phyloP scores from a whole-genome alignment of 176 grass and related monocot species.

The Oryza glaberrima region DNA sequence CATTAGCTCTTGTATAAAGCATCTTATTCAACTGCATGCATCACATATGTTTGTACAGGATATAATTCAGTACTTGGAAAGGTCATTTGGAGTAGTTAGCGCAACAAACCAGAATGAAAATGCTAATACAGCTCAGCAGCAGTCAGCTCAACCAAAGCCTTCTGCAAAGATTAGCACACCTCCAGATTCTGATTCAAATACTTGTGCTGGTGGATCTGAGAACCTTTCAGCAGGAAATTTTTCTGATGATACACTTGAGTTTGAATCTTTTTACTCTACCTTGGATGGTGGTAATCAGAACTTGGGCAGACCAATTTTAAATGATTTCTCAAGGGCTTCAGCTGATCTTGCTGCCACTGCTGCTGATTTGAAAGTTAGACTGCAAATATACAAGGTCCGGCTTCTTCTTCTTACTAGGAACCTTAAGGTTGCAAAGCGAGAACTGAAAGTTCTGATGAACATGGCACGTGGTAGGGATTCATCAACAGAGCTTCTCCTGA shows the following conservation, averaged over 20 bases:
- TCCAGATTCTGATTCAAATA: slow-evolving; percentile 62
- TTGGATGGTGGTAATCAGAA: slow-evolving; percentile 66
- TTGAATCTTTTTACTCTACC: slow-evolving; percentile 73
- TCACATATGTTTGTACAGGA: slow-evolving; percentile 64
- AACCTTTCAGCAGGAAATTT: slow-evolving; percentile 56
- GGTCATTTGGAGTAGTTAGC: slow-evolving; percentile 82
- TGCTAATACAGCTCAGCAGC: slow-evolving; percentile 62
- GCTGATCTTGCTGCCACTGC: slow-evolving; percentile 70
- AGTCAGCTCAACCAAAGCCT: slow-evolving; percentile 58
- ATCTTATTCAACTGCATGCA: background rate
- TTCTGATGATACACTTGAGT: slow-evolving; percentile 71
- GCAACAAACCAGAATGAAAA: slow-evolving; percentile 67
- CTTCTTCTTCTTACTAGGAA: slow-evolving; percentile 82
- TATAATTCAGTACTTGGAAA: slow-evolving; percentile 97
- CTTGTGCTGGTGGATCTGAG: slow-evolving; percentile 50
- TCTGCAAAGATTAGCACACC: slow-evolving; percentile 44
- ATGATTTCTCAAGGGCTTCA: slow-evolving; percentile 64
- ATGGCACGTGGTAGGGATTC: slow-evolving; percentile 89
- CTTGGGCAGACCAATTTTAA: slow-evolving; percentile 54
- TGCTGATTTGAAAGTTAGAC: slow-evolving; percentile 74
- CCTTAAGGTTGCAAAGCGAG: slow-evolving; percentile 83
- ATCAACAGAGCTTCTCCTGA: slow-evolving; percentile 78
- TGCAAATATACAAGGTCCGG: slow-evolving; percentile 85
- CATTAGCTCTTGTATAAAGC: background rate
- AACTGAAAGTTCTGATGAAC: slow-evolving; percentile 95